Percentiles rank a stretch among this genome's conserved stretches.
phyloP scores from a whole-genome alignment of 1,284 basidiomycete genomes.

The Ganoderma sinense region DNA sequence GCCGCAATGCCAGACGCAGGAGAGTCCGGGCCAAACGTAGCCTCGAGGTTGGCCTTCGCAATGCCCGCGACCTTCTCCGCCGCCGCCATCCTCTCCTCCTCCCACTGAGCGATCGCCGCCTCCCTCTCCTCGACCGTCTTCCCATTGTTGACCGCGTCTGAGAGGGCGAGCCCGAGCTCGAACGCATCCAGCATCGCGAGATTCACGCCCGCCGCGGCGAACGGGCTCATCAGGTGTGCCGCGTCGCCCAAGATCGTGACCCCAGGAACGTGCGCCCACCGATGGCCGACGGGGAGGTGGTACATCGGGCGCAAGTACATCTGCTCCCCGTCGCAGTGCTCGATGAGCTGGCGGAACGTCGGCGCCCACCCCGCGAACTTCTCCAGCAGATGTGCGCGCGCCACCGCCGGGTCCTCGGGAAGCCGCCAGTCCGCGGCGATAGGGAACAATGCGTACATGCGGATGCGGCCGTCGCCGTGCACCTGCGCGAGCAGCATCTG shows the following conservation, averaged over 20 bases:
- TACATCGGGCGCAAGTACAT: conserved; percentile 3
- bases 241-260: conserved; percentile 3
- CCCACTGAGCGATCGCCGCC: not conserved
- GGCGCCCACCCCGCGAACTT: not conserved
- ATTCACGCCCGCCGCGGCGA: conserved; percentile 1
- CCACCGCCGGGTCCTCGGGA: not conserved
- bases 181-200: conserved; percentile 1
- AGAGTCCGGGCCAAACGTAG: not conserved
- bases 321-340: not conserved
- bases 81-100: conserved; percentile 11
- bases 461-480: not conserved
- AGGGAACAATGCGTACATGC: not conserved
- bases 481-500: not conserved
- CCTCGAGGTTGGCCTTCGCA: not conserved
- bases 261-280: not conserved
- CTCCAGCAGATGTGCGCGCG: not conserved
- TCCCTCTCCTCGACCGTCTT: not conserved
- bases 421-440: not conserved
- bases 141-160: not conserved
- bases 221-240: conserved; percentile 7
- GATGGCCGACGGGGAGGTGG: not conserved
- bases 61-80: not conserved
- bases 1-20: not conserved
- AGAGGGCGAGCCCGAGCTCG: conserved; percentile 1
- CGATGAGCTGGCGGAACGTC: not conserved